Evolutionary conservation across 345 rosid species (phyloP).

Genomic region (Dimocarpus longan): DNA sequence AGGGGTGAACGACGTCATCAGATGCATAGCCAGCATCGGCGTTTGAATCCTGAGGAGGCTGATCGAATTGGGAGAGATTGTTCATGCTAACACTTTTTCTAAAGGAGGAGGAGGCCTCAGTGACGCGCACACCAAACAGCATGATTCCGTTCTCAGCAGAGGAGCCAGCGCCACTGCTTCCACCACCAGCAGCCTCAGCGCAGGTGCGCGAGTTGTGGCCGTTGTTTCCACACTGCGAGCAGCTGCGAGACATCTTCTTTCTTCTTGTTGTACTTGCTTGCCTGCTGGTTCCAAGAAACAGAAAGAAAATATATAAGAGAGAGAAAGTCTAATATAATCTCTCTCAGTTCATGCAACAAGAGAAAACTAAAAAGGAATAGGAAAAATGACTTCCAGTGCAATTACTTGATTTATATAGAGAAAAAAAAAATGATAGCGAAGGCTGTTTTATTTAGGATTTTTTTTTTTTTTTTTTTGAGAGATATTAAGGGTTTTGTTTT

Average conservation of each 20-base stretch:
- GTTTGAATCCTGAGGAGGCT: slow-evolving; percentile 48
- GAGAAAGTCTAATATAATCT: neutral
- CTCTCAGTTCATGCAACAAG: slow-evolving; percentile 7
- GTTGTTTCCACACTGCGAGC: slow-evolving; percentile 73
- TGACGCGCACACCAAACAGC: slow-evolving; percentile 77
- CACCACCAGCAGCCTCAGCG: slow-evolving; percentile 26
- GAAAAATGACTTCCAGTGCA: neutral
- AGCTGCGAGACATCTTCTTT: slow-evolving; percentile 49
- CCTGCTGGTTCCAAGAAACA: neutral
- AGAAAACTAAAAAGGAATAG: neutral
- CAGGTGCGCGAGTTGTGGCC: slow-evolving; percentile 70
- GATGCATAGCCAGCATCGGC: slow-evolving; percentile 68
- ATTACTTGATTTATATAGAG: slow-evolving; percentile 4
- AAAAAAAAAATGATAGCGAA: neutral
- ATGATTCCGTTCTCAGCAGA: slow-evolving; percentile 52
- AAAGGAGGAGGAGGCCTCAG: slow-evolving; percentile 46
- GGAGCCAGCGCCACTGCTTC: slow-evolving; percentile 14
- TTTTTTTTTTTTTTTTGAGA: neutral
- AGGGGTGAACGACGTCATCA: slow-evolving; percentile 73
- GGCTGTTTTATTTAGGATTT: slow-evolving; percentile 16
- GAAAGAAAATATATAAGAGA: neutral
- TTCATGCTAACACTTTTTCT: slow-evolving; percentile 73
- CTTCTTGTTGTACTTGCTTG: neutral
- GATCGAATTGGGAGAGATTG: slow-evolving; percentile 67
- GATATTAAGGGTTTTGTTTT: slow-evolving; percentile 3